Evolutionary conservation across 2,329 filamentous ascomycete genomes (phyloP).

Genomic region (Sphaerostilbella broomeana): DNA sequence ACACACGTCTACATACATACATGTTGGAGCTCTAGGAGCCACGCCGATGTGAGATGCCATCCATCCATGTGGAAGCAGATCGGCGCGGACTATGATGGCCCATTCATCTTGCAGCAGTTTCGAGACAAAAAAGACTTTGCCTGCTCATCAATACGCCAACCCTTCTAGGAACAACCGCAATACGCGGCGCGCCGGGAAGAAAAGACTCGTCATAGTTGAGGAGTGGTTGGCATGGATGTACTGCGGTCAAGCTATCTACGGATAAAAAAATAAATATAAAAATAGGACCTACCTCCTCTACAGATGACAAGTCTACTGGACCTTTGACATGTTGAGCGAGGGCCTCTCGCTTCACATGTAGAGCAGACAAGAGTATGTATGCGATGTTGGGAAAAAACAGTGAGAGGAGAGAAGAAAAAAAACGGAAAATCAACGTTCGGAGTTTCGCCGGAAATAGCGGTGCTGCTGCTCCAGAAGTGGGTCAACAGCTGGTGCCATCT

Average conservation of each 20-base stretch:
- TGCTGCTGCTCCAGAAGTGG: too few relatives aligned
- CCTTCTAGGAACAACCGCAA: slow-evolving; percentile 30
- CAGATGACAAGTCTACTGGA: too few relatives aligned
- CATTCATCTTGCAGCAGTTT: slow-evolving; percentile 38
- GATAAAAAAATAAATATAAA: neutral
- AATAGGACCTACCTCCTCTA: slow-evolving; percentile 8
- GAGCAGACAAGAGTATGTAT: too few relatives aligned
- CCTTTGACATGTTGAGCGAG: too few relatives aligned
- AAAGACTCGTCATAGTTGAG: slow-evolving; percentile 28
- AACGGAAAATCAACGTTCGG: too few relatives aligned
- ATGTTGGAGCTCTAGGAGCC: slow-evolving; percentile 48
- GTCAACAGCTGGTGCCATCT: too few relatives aligned
- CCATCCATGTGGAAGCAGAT: slow-evolving; percentile 23
- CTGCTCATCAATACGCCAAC: slow-evolving; percentile 23
- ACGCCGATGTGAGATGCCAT: slow-evolving; percentile 36
- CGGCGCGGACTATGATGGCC: slow-evolving; percentile 50
- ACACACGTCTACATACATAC: too few relatives aligned
- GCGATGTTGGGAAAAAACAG: too few relatives aligned
- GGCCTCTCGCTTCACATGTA: too few relatives aligned
- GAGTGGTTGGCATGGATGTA: slow-evolving; percentile 11
- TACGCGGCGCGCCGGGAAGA: slow-evolving; percentile 31
- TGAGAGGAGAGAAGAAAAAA: too few relatives aligned
- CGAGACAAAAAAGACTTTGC: slow-evolving; percentile 1
- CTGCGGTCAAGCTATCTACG: slow-evolving; percentile 1
- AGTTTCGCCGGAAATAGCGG: too few relatives aligned